phyloP scores from a whole-genome alignment of 345 rosid genomes.

The Lepidium africanum region DNA sequence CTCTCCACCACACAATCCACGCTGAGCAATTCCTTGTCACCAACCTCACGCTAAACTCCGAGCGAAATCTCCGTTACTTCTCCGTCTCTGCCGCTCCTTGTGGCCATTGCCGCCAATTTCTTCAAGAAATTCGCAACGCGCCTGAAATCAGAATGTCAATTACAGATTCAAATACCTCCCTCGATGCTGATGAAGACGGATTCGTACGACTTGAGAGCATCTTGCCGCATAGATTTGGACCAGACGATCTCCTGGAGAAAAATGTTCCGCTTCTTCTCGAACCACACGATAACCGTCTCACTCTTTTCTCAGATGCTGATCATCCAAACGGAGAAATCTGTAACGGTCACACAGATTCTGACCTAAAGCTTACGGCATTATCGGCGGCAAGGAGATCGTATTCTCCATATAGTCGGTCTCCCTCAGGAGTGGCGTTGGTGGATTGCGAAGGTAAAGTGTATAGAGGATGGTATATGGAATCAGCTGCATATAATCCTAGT shows the following conservation, averaged over 20 bases:
- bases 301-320: conserved; percentile 10
- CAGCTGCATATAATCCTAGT: conserved; percentile 83
- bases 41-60: conserved; percentile 57
- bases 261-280: conserved; percentile 60
- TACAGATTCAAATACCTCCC: conserved; percentile 21
- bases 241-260: conserved; percentile 50
- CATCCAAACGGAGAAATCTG: conserved; percentile 2
- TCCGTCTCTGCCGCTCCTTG: conserved; percentile 80
- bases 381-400: conserved; percentile 66
- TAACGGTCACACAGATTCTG: background rate
- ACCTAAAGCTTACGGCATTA: conserved; percentile 37
- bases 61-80: conserved; percentile 35
- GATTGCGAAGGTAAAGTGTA: conserved; percentile 59
- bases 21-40: conserved; percentile 88
- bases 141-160: conserved; percentile 24
- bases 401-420: conserved; percentile 72
- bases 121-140: conserved; percentile 61
- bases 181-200: background rate
- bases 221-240: conserved; percentile 78
- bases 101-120: conserved; percentile 92
- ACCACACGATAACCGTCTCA: conserved; percentile 42
- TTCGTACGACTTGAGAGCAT: conserved; percentile 37
- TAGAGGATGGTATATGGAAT: conserved; percentile 67
- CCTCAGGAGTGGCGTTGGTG: conserved; percentile 71
- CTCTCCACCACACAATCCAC: conserved; percentile 70